Base-by-base conservation (phyloP, 345 rosid species). In the Eucalyptus marginata region DNA sequence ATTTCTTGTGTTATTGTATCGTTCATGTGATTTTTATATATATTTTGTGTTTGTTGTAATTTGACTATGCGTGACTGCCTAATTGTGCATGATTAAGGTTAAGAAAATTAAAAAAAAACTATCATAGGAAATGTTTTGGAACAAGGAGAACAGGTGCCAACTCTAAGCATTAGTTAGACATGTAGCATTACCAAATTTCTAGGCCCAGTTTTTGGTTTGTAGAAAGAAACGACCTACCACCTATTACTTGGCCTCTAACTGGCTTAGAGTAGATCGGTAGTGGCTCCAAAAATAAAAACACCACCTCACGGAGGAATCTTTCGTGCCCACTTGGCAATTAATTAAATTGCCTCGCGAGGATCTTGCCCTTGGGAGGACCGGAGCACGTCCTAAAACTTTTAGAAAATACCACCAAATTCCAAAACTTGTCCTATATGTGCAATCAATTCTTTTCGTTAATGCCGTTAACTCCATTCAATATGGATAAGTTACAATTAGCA, bases 371-470 rank as follows among this genome's bases (percentile, higher is more conserved):
- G n/a, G n/a, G 14, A 25, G 66, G n/a, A 58, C 66, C 2, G 7
- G 27, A 10, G 29, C 14, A 24, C 6, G 13, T 25, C 66, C 7
- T 58, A 58, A 58, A 58, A 58, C 14, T 25, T 58, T 10, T 10
- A 24, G 4, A 58, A 24, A 25, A 11, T 25, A 25, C 14, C 27
- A 58, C 25, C 13, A 58, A 58, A 24, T 11, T 24, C 13, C 11
- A 58, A 58, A 58, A 25, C 29, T 11, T 25, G 7, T 25, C 66
- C 1, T 10, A 11, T 25, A 22, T 1, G 29, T 58, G n/a, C 29
- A 25, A 58, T 58, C 7, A 25, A 25, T 5, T 24, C 0, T 10
- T 25, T 58, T 58, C 0, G 1, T 10, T 25, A 24, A 25, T 0
- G 2, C 13, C n/a, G 1, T 58, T 58, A 58, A 58, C 13, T 58